These are phyloP conservation scores for Psilocybe azurescens DNA, from an alignment of 768 basidiomycete species.

Conservation along the genomic window DNA sequence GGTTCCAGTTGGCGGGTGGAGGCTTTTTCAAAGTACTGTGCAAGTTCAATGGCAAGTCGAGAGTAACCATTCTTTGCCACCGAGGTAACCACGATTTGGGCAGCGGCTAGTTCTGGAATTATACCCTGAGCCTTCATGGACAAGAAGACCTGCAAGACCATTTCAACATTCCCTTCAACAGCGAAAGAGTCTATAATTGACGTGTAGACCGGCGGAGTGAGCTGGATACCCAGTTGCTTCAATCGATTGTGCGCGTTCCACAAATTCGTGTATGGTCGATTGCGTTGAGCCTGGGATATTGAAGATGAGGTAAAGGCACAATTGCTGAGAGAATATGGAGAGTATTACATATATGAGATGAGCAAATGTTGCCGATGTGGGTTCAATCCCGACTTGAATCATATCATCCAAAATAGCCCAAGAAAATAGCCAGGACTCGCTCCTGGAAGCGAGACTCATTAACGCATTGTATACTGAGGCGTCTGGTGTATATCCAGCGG, in stretches of 20 bases:
- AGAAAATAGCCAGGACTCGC: constrained; percentile 53
- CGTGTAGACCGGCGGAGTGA: constrained; percentile 59
- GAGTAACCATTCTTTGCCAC: constrained; percentile 61
- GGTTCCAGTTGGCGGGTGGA: constrained; percentile 58
- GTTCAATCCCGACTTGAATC: constrained; percentile 52
- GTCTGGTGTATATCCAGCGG: constrained; percentile 55
- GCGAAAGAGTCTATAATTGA: constrained; percentile 55
- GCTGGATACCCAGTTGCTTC: constrained; percentile 50
- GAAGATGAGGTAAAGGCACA: constrained; percentile 1
- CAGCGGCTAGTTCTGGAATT: constrained; percentile 52
- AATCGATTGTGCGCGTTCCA: constrained; percentile 62
- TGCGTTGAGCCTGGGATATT: constrained; percentile 49
- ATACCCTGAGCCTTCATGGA: constrained; percentile 60
- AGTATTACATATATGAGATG: constrained; percentile 59
- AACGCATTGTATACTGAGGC: constrained; percentile 60
- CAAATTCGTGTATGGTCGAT: constrained; percentile 41
- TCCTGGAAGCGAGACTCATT: constrained; percentile 50
- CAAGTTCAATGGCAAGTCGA: constrained; percentile 75
- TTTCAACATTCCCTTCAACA: constrained; percentile 61
- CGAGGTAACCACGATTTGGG: constrained; percentile 55
- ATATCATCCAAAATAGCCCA: constrained; percentile 77
- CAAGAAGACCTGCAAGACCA: constrained; percentile 64
- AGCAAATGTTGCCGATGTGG: constrained; percentile 58
- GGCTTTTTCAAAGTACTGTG: constrained; percentile 59
- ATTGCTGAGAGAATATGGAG: constrained; percentile 12